Evolutionary conservation across 805 yeast genomes (phyloP).

Genomic region (Kuraishia ogatae): DNA sequence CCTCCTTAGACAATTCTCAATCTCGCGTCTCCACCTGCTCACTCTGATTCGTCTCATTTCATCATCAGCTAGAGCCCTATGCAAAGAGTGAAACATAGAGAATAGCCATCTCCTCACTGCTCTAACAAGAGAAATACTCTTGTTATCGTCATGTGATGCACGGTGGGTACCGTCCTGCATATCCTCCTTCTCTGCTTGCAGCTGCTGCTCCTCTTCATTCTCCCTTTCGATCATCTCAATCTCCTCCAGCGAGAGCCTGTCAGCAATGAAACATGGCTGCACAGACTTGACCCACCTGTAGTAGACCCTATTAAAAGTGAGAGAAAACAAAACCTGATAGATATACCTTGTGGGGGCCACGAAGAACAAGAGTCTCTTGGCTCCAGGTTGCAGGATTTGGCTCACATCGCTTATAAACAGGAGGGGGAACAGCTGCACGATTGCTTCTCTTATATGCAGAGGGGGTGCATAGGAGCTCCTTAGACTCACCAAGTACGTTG

Average conservation of each 20-base stretch:
- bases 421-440: constrained; percentile 14
- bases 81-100: not conserved
- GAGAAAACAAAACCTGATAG: constrained; percentile 11
- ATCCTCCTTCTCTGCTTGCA: constrained; percentile 2
- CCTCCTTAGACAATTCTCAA: constrained; percentile 13
- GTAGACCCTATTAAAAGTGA: constrained; percentile 24
- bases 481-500: constrained; percentile 17
- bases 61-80: not conserved
- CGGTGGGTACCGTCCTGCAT: not conserved
- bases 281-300: constrained; percentile 23
- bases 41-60: constrained; percentile 7
- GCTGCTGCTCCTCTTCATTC: constrained; percentile 15
- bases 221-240: constrained; percentile 23
- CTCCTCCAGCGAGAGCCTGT: constrained; percentile 21
- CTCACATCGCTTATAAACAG: constrained; percentile 9
- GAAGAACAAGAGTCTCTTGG: constrained; percentile 7
- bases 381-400: constrained; percentile 1
- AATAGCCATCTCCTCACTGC: not conserved
- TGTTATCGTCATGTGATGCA: not conserved
- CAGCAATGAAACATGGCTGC: constrained; percentile 27
- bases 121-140: not conserved
- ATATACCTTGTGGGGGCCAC: constrained; percentile 7
- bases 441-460: constrained; percentile 10
- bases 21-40: constrained; percentile 19
- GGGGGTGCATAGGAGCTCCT: constrained; percentile 12